Conservation (phyloP, 768 basidiomycete species). For the Galerina sulciceps region DNA sequence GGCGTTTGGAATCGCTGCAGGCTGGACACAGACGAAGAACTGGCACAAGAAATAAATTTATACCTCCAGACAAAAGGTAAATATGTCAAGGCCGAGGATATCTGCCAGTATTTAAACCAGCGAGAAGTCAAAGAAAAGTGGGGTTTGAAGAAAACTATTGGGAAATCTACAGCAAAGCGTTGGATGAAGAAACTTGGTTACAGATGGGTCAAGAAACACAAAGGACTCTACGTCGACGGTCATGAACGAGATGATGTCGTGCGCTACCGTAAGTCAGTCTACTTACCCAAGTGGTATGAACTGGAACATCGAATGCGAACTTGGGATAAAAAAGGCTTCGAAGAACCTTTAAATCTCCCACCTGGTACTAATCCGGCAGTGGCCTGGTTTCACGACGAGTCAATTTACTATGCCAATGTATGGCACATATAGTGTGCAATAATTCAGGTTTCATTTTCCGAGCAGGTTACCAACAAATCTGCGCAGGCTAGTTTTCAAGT, state of each 20-base stretch:
- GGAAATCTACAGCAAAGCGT: slow-evolving; percentile 29
- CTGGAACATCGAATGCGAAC: slow-evolving; percentile 14
- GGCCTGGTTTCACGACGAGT: too few relatives aligned
- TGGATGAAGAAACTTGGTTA: slow-evolving; percentile 35
- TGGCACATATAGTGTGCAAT: too few relatives aligned
- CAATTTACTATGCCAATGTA: too few relatives aligned
- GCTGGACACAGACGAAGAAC: not conserved
- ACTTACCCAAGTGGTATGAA: slow-evolving; percentile 32
- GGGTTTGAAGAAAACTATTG: not conserved
- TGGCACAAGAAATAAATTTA: not conserved
- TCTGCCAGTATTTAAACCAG: not conserved
- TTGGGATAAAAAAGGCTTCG: not conserved
- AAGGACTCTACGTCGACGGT: slow-evolving; percentile 41
- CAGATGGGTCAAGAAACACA: slow-evolving; percentile 28
- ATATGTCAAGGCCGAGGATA: not conserved
- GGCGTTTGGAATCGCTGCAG: not conserved
- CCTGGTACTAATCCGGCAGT: not conserved
- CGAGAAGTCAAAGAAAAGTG: not conserved
- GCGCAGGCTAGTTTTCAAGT: too few relatives aligned
- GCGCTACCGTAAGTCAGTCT: slow-evolving; percentile 31
- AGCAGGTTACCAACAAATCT: too few relatives aligned
- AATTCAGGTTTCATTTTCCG: too few relatives aligned
- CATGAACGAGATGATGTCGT: slow-evolving; percentile 39
- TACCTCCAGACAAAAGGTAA: not conserved
- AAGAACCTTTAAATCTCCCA: not conserved